These are phyloP conservation scores for Aspergillus fumigatiaffinis DNA, from an alignment of 2,329 filamentous ascomycete genomes.

Conservation along the genomic window DNA sequence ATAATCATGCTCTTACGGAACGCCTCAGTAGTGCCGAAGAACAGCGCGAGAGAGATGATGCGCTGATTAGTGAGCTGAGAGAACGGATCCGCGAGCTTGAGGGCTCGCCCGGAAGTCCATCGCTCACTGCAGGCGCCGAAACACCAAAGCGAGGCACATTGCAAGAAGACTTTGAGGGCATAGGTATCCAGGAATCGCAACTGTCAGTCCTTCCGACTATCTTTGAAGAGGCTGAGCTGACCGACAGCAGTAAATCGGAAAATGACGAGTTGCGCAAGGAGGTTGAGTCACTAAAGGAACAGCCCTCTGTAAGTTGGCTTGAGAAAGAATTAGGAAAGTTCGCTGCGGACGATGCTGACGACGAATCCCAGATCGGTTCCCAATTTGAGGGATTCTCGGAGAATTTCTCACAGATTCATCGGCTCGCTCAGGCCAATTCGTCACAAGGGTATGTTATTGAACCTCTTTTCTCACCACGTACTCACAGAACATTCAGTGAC, in stretches of 20 bases:
- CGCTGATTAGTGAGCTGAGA: conserved; percentile 39
- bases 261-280: conserved; percentile 39
- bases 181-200: conserved; percentile 37
- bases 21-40: conserved; percentile 42
- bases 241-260: conserved; percentile 33
- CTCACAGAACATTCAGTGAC: conserved; percentile 27
- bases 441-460: conserved; percentile 30
- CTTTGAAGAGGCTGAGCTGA: conserved; percentile 16
- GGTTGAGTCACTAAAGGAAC: conserved; percentile 29
- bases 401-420: conserved; percentile 27
- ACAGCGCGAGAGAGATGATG: conserved; percentile 40
- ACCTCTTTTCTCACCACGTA: not conserved
- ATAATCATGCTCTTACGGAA: conserved; percentile 46
- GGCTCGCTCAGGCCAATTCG: conserved; percentile 32
- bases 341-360: not conserved
- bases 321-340: not conserved
- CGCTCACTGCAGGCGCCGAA: conserved; percentile 33
- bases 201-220: conserved; percentile 25
- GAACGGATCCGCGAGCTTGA: conserved; percentile 43
- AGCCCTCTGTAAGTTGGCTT: conserved; percentile 15
- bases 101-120: conserved; percentile 36
- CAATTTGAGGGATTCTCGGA: conserved; percentile 33
- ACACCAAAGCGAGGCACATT: conserved; percentile 40
- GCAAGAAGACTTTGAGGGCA: conserved; percentile 41
- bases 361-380: conserved; percentile 21